These are phyloP conservation scores for Mycena sp. DNA, from an alignment of 1,284 basidiomycete genomes.

Conservation along the genomic window DNA sequence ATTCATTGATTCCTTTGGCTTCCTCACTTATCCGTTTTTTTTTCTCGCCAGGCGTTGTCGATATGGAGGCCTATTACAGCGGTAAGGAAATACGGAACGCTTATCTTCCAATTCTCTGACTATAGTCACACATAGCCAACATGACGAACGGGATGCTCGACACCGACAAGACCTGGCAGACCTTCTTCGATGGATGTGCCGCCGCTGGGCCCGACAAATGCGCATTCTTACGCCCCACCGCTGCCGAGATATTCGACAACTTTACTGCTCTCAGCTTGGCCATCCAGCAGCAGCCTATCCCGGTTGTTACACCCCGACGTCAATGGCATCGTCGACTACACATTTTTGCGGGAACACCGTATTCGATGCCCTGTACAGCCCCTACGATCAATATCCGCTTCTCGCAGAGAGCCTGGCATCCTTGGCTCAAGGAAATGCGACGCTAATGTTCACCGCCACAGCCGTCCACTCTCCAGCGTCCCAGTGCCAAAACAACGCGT, in stretches of 20 bases:
- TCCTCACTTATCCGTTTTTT: too few relatives aligned
- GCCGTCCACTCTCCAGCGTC: conserved; percentile 36
- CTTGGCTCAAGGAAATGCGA: conserved; percentile 26
- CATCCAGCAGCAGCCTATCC: conserved; percentile 24
- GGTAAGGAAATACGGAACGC: neutral
- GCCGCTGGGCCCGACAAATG: conserved; percentile 29
- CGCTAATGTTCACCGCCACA: conserved; percentile 11
- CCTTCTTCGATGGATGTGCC: conserved; percentile 30
- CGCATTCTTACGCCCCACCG: conserved; percentile 26
- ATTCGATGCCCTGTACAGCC: conserved; percentile 26
- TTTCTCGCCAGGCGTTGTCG: conserved; percentile 8
- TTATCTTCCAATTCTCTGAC: neutral
- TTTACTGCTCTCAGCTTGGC: conserved; percentile 18
- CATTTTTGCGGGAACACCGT: conserved; percentile 20
- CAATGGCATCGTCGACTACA: conserved; percentile 30
- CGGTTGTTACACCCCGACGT: conserved; percentile 18
- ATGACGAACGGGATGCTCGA: conserved; percentile 18
- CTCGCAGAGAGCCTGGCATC: conserved; percentile 27
- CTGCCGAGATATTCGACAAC: conserved; percentile 14
- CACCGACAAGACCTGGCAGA: conserved; percentile 22
- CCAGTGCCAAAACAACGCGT: conserved; percentile 40
- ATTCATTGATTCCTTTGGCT: neutral
- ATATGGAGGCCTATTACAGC: conserved; percentile 15
- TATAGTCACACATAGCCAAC: neutral
- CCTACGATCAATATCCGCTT: conserved; percentile 16